Evolutionary conservation across 2,329 filamentous ascomycete genomes (phyloP).

Genomic region (Talaromyces sp.): DNA sequence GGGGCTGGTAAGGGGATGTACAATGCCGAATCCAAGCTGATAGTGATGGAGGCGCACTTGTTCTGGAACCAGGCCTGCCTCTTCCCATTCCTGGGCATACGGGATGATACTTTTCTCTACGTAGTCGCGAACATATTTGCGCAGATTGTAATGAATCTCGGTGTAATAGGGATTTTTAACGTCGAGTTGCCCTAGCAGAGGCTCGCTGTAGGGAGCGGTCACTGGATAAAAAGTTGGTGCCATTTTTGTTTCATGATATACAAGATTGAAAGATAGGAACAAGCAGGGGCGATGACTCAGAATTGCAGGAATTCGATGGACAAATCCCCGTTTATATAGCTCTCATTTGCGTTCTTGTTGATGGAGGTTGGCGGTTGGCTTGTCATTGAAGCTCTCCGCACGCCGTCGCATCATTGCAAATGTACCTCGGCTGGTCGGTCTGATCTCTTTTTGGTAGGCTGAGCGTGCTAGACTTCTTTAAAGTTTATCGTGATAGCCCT

Average conservation of each 20-base stretch:
- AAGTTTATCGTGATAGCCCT: background rate
- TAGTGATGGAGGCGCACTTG: constrained; percentile 38
- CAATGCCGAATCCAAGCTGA: constrained; percentile 39
- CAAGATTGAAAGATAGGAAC: background rate
- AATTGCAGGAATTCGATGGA: background rate
- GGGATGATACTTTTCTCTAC: constrained; percentile 58
- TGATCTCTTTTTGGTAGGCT: background rate
- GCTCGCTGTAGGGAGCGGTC: constrained; percentile 39
- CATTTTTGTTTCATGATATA: constrained; percentile 1
- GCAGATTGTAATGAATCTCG: constrained; percentile 57
- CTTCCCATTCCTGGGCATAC: constrained; percentile 62
- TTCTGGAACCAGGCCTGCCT: constrained; percentile 50
- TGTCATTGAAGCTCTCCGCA: constrained; percentile 4
- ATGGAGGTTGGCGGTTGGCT: background rate
- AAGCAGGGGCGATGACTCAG: too few species aligned
- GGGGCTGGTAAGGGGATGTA: constrained; percentile 35
- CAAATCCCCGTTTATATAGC: background rate
- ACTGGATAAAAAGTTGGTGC: constrained; percentile 19
- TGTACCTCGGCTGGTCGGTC: constrained; percentile 3
- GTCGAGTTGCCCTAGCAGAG: constrained; percentile 47
- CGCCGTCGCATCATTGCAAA: background rate
- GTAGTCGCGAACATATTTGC: constrained; percentile 56
- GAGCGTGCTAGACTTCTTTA: background rate
- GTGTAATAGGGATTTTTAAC: constrained; percentile 57
- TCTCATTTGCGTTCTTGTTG: background rate